phyloP scores from a whole-genome alignment of 495 filamentous ascomycete species.

The Hypoxylon trugodes region DNA sequence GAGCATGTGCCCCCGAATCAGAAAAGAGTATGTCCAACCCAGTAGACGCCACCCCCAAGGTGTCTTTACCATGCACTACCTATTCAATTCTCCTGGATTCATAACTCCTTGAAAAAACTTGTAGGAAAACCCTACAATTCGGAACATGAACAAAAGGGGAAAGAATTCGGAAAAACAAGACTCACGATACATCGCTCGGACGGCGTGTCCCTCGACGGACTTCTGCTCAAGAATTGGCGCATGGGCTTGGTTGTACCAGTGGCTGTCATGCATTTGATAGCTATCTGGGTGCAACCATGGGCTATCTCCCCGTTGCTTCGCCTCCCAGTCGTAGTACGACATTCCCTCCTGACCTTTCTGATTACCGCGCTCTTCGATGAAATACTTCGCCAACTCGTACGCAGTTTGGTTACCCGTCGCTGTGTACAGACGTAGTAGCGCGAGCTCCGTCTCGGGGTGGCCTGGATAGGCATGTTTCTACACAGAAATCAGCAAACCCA shows the following conservation, averaged over 20 bases:
- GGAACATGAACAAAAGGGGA: conserved; percentile 49
- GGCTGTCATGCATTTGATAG: conserved; percentile 48
- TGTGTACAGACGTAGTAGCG: conserved; percentile 62
- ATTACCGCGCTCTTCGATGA: conserved; percentile 66
- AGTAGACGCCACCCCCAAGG: too few species aligned
- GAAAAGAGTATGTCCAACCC: background rate
- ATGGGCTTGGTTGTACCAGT: conserved; percentile 66
- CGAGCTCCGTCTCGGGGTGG: conserved; percentile 68
- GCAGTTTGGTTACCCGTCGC: conserved; percentile 55
- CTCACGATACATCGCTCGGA: conserved; percentile 65
- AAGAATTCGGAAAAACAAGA: background rate
- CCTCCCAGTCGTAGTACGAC: conserved; percentile 63
- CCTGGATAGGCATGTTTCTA: conserved; percentile 65
- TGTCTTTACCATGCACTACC: too few species aligned
- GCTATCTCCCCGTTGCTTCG: conserved; percentile 58
- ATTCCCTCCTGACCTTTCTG: conserved; percentile 54
- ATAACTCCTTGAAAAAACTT: conserved; percentile 10
- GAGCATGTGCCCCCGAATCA: background rate
- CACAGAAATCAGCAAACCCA: background rate
- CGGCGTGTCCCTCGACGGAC: conserved; percentile 66
- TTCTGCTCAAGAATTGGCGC: conserved; percentile 61
- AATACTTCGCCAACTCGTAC: conserved; percentile 61
- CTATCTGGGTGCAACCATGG: conserved; percentile 53
- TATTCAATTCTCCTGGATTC: too few species aligned
- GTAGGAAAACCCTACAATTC: conserved; percentile 38